Conservation (phyloP, 345 rosid genomes). For the Raphanus sativus region DNA sequence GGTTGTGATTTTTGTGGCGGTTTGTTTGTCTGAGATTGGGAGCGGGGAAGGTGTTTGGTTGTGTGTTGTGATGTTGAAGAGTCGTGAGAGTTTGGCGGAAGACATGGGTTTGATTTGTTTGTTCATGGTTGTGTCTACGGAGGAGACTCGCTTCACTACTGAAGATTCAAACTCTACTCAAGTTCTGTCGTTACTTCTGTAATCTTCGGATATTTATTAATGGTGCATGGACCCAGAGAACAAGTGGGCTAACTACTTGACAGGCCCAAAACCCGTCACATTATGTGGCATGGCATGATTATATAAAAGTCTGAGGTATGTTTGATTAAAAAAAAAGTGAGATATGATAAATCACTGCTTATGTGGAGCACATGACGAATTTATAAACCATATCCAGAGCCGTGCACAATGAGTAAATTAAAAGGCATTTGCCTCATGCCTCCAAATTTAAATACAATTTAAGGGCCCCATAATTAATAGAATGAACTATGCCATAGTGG, state of each 20-base stretch:
- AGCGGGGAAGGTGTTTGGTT: slow-evolving; percentile 15
- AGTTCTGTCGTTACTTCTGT: neutral
- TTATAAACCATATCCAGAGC: too few species aligned
- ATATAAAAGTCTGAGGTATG: neutral
- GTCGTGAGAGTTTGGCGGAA: slow-evolving; percentile 25
- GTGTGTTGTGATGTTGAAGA: slow-evolving; percentile 11
- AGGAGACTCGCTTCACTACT: neutral
- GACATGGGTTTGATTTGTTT: slow-evolving; percentile 16
- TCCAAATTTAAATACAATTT: too few species aligned
- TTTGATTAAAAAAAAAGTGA: neutral
- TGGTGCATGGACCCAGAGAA: neutral
- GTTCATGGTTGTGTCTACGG: slow-evolving; percentile 3
- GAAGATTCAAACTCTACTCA: neutral
- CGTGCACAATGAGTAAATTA: too few species aligned
- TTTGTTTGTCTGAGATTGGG: slow-evolving; percentile 25
- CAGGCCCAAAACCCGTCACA: neutral
- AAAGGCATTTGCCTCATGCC: too few species aligned
- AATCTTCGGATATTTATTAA: neutral
- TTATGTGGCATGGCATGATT: neutral
- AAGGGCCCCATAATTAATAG: too few species aligned
- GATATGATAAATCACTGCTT: neutral
- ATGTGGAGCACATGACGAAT: neutral
- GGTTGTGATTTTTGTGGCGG: slow-evolving; percentile 25
- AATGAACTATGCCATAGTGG: too few species aligned
- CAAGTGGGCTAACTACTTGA: neutral